Conservation (phyloP, 2,329 filamentous ascomycete genomes). For the Pseudogymnoascus sp. region DNA sequence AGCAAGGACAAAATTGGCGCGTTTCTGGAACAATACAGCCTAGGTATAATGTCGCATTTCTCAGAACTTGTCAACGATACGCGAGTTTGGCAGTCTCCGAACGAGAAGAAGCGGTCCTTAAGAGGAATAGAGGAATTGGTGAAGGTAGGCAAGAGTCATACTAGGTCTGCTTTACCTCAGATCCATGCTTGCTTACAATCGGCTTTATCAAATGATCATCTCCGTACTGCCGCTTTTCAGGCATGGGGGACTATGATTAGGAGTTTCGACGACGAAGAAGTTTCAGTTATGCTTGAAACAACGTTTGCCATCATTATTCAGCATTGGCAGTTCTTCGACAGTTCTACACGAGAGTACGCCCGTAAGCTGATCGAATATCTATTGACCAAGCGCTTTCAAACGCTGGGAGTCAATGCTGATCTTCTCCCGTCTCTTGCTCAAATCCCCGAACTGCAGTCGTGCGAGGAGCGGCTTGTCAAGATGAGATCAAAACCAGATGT, state of each 20-base stretch:
- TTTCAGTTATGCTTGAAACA: constrained; percentile 75
- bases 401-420: constrained; percentile 34
- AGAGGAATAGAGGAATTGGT: constrained; percentile 86
- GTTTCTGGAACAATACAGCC: constrained; percentile 76
- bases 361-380: constrained; percentile 52
- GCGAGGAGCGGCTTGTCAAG: constrained; percentile 58
- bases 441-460: constrained; percentile 61
- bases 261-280: constrained; percentile 69
- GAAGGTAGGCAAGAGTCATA: constrained; percentile 62
- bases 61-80: constrained; percentile 71
- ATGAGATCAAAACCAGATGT: constrained; percentile 61
- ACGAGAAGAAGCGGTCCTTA: constrained; percentile 71
- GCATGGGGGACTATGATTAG: constrained; percentile 78
- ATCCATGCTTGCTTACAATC: constrained; percentile 90
- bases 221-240: constrained; percentile 73
- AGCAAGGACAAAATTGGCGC: constrained; percentile 50
- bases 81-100: constrained; percentile 46
- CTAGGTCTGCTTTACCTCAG: constrained; percentile 74
- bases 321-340: constrained; percentile 67
- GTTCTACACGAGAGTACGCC: constrained; percentile 52
- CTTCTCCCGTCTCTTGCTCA: constrained; percentile 71
- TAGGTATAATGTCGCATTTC: constrained; percentile 80
- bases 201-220: constrained; percentile 64
- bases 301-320: constrained; percentile 82
- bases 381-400: constrained; percentile 19